Evolutionary conservation across 345 rosid genomes (phyloP).

Genomic region (Adansonia digitata): DNA sequence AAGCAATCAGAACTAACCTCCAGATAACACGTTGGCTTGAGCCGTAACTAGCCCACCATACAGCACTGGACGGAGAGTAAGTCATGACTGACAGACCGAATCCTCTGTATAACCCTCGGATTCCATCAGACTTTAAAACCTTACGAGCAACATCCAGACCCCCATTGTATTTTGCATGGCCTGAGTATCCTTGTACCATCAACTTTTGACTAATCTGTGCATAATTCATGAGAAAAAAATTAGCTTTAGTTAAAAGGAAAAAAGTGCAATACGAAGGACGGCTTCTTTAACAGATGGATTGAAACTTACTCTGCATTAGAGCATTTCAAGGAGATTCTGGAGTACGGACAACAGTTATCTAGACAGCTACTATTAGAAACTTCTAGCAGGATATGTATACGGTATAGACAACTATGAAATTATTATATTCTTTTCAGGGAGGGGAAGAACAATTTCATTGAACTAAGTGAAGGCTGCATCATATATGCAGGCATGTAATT

Average conservation of each 20-base stretch:
- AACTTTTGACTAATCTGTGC: slow-evolving; percentile 88
- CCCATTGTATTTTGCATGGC: slow-evolving; percentile 75
- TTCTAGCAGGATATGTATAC: background rate
- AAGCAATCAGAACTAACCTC: slow-evolving; percentile 48
- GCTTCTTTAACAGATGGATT: background rate
- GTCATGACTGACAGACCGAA: slow-evolving; percentile 93
- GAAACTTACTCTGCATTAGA: background rate
- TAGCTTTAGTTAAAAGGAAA: background rate
- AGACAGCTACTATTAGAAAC: background rate
- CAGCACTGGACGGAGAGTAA: slow-evolving; percentile 96
- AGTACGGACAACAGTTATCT: background rate
- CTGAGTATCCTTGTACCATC: slow-evolving; percentile 99
- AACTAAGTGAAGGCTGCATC: background rate
- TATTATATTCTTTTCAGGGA: background rate
- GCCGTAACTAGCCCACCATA: slow-evolving; percentile 99
- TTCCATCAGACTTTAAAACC: slow-evolving; percentile 69
- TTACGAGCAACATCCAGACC: slow-evolving; percentile 92
- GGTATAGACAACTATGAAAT: background rate
- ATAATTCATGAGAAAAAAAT: slow-evolving; percentile 9
- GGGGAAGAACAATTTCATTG: background rate
- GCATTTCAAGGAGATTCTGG: background rate
- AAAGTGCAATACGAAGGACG: background rate
- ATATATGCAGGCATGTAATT: background rate
- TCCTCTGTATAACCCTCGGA: slow-evolving; percentile 87
- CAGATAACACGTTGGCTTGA: slow-evolving; percentile 92